These are phyloP conservation scores for Phytophthora chlamydospora DNA, from an alignment of 352 stramenopile species.

Conservation along the genomic window DNA sequence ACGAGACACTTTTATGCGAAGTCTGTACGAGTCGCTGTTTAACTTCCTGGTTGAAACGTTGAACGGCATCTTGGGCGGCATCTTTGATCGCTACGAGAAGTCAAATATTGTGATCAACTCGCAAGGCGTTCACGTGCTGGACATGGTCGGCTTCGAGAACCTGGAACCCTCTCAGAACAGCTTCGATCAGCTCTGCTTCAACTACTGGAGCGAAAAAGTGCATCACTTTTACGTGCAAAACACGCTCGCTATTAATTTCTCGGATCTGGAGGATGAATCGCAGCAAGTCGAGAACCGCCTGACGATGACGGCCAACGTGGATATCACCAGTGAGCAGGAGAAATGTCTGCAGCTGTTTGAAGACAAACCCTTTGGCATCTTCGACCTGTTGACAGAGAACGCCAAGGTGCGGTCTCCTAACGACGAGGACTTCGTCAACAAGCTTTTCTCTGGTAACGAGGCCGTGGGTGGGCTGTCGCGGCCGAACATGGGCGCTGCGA, in stretches of 20 bases:
- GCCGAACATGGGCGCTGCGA: conserved; percentile 61
- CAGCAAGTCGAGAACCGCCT: conserved; percentile 69
- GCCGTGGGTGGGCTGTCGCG: conserved; percentile 50
- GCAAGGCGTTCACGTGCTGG: conserved; percentile 81
- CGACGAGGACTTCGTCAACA: conserved; percentile 83
- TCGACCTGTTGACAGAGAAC: conserved; percentile 72
- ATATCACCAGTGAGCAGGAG: conserved; percentile 59
- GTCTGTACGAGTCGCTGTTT: conserved; percentile 81
- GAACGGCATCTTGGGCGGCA: conserved; percentile 80
- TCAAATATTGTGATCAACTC: conserved; percentile 84
- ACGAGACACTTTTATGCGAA: conserved; percentile 80
- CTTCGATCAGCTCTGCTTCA: conserved; percentile 83
- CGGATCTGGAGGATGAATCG: conserved; percentile 63
- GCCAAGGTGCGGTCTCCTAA: conserved; percentile 66
- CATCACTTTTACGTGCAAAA: conserved; percentile 84
- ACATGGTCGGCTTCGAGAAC: conserved; percentile 81
- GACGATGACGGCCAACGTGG: conserved; percentile 59
- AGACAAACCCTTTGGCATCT: conserved; percentile 75
- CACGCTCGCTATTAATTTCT: conserved; percentile 67
- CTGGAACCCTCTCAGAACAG: conserved; percentile 64
- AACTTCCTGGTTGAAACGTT: conserved; percentile 81
- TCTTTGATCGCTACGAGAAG: conserved; percentile 86
- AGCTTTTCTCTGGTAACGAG: conserved; percentile 79
- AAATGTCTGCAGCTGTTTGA: conserved; percentile 78
- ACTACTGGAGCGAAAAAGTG: conserved; percentile 89